Evolutionary conservation across 1,284 basidiomycete species (phyloP).

Genomic region (Sanguinoderma infundibulare): DNA sequence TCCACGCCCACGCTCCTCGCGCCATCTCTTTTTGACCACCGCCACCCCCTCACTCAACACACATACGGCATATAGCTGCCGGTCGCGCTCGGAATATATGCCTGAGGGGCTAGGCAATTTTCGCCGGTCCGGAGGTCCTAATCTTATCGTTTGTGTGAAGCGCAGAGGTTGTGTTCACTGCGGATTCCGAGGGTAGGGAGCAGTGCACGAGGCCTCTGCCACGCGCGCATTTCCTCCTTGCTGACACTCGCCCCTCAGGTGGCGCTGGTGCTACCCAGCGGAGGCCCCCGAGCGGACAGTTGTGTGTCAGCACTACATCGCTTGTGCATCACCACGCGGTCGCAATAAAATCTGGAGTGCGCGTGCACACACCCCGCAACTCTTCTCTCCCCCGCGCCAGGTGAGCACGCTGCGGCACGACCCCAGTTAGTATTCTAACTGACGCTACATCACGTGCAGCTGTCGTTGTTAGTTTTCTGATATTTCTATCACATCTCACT

Average conservation of each 20-base stretch:
- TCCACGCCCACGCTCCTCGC: too few relatives aligned
- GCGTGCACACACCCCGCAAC: neutral
- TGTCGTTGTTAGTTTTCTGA: neutral
- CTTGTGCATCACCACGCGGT: neutral
- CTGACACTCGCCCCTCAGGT: neutral
- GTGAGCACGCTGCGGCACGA: neutral
- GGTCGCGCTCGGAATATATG: too few relatives aligned
- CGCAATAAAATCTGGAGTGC: neutral
- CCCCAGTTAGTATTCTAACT: neutral
- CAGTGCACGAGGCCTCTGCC: too few relatives aligned
- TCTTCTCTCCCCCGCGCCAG: neutral
- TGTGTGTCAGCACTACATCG: neutral
- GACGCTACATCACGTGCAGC: neutral
- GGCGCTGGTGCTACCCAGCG: neutral
- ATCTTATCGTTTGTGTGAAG: too few relatives aligned
- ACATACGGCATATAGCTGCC: too few relatives aligned
- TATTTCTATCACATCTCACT: neutral
- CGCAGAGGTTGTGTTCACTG: too few relatives aligned
- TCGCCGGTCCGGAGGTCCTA: too few relatives aligned
- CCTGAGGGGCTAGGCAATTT: too few relatives aligned
- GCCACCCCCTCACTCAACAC: too few relatives aligned
- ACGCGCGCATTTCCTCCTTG: too few relatives aligned
- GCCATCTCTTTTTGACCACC: too few relatives aligned
- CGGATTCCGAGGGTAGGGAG: too few relatives aligned
- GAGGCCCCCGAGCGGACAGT: neutral